phyloP scores from a whole-genome alignment of 345 rosid species.

The Streptanthus diversifolius region DNA sequence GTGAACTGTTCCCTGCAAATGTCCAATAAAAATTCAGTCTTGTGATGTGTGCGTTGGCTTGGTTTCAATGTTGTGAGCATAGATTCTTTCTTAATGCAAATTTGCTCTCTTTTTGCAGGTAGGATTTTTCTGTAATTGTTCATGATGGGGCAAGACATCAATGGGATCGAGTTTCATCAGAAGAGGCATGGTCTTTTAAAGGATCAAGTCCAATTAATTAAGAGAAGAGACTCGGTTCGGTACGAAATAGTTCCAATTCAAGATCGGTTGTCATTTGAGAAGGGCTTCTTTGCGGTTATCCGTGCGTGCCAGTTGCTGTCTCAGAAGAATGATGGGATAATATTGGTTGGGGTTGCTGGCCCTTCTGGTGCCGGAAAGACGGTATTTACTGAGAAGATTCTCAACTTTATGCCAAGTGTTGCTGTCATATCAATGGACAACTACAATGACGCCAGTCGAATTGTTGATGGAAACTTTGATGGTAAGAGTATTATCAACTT shows the following conservation, averaged over 20 bases:
- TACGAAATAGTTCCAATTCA: conserved; percentile 70
- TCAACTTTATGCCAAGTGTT: conserved; percentile 78
- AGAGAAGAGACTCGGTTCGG: conserved; percentile 69
- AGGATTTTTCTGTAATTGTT: background rate
- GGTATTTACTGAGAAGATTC: conserved; percentile 84
- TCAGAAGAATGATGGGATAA: conserved; percentile 82
- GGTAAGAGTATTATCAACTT: conserved; percentile 39
- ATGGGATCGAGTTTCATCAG: conserved; percentile 53
- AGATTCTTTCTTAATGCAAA: conserved; percentile 1
- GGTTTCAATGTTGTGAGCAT: background rate
- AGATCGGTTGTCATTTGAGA: conserved; percentile 76
- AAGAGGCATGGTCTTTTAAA: conserved; percentile 71
- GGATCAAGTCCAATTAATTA: conserved; percentile 73
- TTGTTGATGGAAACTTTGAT: conserved; percentile 94
- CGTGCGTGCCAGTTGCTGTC: conserved; percentile 90
- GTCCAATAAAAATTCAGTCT: background rate
- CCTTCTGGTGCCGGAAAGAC: conserved; percentile 99
- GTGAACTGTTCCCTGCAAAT: conserved; percentile 4
- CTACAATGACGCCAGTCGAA: conserved; percentile 82
- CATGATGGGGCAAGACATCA: conserved; percentile 50
- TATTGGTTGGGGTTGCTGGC: conserved; percentile 87
- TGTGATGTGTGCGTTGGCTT: background rate
- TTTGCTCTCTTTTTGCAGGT: conserved; percentile 17
- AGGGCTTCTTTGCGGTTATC: conserved; percentile 83
- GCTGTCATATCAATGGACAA: conserved; percentile 94